A percentile compares a stretch with the other conserved stretches of the same genome.
Evolutionary conservation across 139 green algal species (phyloP).

Genomic region (Tetradesmus obliquus): DNA sequence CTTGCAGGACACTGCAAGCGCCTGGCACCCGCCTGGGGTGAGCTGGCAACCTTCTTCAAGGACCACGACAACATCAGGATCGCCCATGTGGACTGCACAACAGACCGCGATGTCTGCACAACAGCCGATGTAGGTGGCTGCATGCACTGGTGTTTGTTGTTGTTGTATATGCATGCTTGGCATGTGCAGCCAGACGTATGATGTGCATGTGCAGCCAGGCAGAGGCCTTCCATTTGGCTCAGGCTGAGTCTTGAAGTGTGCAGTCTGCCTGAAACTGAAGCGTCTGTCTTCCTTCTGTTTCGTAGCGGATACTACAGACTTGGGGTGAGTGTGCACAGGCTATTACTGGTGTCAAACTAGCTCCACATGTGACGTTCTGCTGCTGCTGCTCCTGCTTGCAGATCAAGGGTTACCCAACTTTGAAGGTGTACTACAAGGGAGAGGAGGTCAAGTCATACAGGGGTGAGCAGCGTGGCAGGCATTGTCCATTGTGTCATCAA

Average conservation of each 20-base stretch:
- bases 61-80: conserved; percentile 57
- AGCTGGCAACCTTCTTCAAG: conserved; percentile 62
- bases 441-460: conserved; percentile 70
- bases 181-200: no score
- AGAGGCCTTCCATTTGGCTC: no score
- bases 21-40: conserved; percentile 67
- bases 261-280: no score
- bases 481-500: not conserved
- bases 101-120: conserved; percentile 65
- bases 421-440: conserved; percentile 75
- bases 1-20: conserved; percentile 80
- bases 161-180: not conserved
- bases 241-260: no score
- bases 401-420: conserved; percentile 82
- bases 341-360: not conserved
- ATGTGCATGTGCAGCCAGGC: no score
- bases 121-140: conserved; percentile 57
- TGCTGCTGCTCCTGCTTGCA: conserved; percentile 38
- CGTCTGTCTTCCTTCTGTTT: no score
- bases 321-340: no score
- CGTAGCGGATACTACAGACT: no score
- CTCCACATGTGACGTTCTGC: not conserved
- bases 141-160: not conserved
- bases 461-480: conserved; percentile 27
- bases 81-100: conserved; percentile 77